Evolutionary conservation across 345 rosid genomes (phyloP).

Genomic region (Linum tenue): DNA sequence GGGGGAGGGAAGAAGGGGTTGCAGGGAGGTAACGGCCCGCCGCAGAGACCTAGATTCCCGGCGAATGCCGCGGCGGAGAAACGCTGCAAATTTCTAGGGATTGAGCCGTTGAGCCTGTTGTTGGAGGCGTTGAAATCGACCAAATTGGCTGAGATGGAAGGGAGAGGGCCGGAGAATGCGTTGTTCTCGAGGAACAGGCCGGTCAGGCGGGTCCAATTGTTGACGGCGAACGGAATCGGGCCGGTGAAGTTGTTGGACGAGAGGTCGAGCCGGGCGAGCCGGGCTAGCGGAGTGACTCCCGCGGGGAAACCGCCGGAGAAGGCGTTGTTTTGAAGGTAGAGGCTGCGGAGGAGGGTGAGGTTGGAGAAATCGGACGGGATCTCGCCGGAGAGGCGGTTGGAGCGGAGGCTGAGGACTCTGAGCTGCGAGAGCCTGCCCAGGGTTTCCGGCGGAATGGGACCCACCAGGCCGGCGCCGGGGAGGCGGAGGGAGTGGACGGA

Average conservation of each 20-base stretch:
- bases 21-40: conserved; percentile 64
- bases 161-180: conserved; percentile 57
- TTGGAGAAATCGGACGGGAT: conserved; percentile 81
- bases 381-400: conserved; percentile 65
- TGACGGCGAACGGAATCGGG: conserved; percentile 58
- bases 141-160: conserved; percentile 38
- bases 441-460: conserved; percentile 55
- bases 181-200: conserved; percentile 55
- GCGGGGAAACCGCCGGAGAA: conserved; percentile 62
- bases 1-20: conserved; percentile 68
- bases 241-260: conserved; percentile 76
- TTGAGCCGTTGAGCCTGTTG: conserved; percentile 75
- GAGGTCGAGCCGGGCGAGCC: conserved; percentile 66
- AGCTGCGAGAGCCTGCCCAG: conserved; percentile 65
- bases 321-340: conserved; percentile 59
- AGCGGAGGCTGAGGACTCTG: conserved; percentile 81
- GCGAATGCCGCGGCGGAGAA: conserved; percentile 48
- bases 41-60: conserved; percentile 75
- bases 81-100: conserved; percentile 40
- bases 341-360: conserved; percentile 57
- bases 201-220: conserved; percentile 63
- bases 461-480: conserved; percentile 78
- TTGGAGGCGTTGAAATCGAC: conserved; percentile 53
- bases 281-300: conserved; percentile 37
- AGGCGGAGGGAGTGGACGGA: conserved; percentile 56